Percentiles rank a stretch among this genome's conserved stretches.
phyloP scores from a whole-genome alignment of 768 basidiomycete species.

The Daedaleopsis nitida region DNA sequence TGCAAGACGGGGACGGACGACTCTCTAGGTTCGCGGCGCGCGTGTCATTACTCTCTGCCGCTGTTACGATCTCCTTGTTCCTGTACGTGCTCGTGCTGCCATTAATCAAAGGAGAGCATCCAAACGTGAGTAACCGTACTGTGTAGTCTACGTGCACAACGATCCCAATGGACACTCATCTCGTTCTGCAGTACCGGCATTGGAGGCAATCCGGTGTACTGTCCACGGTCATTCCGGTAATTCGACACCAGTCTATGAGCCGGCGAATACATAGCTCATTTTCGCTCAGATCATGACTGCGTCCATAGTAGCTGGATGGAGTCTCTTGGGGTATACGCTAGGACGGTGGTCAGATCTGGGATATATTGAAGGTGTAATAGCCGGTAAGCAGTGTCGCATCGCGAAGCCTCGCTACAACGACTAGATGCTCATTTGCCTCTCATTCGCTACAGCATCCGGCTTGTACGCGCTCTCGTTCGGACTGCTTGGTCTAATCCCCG shows the following conservation, averaged over 20 bases:
- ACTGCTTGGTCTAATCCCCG: conserved; percentile 71
- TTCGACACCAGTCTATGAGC: conserved; percentile 10
- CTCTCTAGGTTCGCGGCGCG: conserved; percentile 43
- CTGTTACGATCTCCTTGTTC: conserved; percentile 69
- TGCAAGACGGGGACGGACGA: not conserved
- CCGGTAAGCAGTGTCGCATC: conserved; percentile 47
- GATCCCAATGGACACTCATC: not conserved
- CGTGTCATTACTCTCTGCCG: conserved; percentile 54
- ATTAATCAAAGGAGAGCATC: conserved; percentile 65
- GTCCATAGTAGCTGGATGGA: conserved; percentile 72
- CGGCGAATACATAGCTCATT: not conserved
- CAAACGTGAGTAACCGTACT: conserved; percentile 54
- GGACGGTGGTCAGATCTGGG: conserved; percentile 71
- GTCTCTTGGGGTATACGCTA: conserved; percentile 59
- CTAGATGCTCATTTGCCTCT: not conserved
- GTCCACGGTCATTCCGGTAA: conserved; percentile 65
- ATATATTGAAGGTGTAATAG: conserved; percentile 62
- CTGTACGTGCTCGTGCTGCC: conserved; percentile 70
- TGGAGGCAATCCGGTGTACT: conserved; percentile 75
- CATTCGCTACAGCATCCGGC: conserved; percentile 52
- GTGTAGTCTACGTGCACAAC: not conserved
- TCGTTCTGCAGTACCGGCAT: conserved; percentile 56
- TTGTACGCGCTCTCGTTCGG: conserved; percentile 73
- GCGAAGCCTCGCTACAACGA: not conserved
- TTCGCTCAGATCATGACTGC: conserved; percentile 53